Conservation (phyloP, 179 eudicot species). For the Drosera spatulata region DNA sequence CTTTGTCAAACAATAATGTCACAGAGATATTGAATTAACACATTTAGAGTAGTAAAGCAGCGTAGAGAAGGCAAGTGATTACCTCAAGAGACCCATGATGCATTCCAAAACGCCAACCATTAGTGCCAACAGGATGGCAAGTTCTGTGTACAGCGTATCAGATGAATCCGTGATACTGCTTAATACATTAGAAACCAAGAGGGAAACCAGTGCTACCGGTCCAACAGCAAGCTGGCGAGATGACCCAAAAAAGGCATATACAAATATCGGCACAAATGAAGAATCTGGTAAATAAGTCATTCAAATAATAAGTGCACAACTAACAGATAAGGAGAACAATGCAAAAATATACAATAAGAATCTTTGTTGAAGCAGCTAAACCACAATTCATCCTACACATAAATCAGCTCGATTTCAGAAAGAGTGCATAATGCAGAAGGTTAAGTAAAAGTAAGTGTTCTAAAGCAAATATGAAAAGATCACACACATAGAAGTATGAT, state of each 20-base stretch:
- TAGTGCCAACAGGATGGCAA: conserved; percentile 85
- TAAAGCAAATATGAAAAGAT: no score
- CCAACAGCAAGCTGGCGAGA: conserved; percentile 99
- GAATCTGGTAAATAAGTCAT: conserved; percentile 52
- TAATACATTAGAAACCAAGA: conserved; percentile 80
- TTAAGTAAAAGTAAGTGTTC: no score
- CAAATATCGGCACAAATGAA: conserved; percentile 83
- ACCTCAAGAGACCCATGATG: conserved; percentile 93
- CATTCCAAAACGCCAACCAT: conserved; percentile 98
- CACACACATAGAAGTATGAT: neutral
- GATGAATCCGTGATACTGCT: conserved; percentile 66
- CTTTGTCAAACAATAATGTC: neutral
- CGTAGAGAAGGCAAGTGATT: conserved; percentile 4
- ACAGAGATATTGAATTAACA: neutral
- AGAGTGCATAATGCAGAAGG: no score
- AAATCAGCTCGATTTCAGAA: no score
- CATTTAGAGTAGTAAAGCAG: neutral
- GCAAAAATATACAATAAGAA: neutral
- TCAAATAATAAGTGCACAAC: conserved; percentile 5
- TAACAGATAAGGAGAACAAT: neutral
- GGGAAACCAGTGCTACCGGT: conserved; percentile 97
- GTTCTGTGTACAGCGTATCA: conserved; percentile 78
- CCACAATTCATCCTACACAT: no score
- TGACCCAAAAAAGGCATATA: conserved; percentile 94
- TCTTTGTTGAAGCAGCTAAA: neutral